Evolutionary conservation across 768 basidiomycete genomes (phyloP), one percentile per base, ranked within the genome.

Genomic region (Lanmaoa rubissima): DNA sequence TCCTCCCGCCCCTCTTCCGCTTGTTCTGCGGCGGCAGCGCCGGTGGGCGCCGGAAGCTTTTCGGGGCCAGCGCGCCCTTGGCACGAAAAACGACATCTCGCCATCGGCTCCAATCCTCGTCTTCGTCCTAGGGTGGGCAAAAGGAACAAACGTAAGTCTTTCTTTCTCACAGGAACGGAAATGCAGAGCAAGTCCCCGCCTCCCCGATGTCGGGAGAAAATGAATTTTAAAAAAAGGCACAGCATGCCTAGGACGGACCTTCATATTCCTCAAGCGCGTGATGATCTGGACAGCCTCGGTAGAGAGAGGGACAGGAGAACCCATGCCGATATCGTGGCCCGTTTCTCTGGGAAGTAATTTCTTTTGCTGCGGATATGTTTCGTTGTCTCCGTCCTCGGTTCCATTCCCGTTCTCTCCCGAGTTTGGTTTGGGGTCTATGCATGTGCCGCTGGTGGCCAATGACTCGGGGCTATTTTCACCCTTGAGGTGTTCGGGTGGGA

Each of bases 51-150:
- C 50, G 60, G 21, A 61, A 57, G 26, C 64, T 59, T 51, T 72
- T 69, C 1, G 80, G 76, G 0, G 67, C 57, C 16, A 91, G 72
- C 32, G 78, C 75, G 6, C 82, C 86, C 70, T 89, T 92, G 7
- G 85, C 86, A 5, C 85, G 83, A 69, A 92, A 93, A 13, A 93
- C 79, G 34, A 90, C 85, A 65, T 94, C 92, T 19, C 91, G 80
- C 90, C 90, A 92, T 43, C 92, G 83, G 55, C 90, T 83, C 88
- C 88, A 92, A 63, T 94, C 92, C 67, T 95, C 92, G 54, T 84
- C 82, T 73, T 90, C 87, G 65, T 95, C 92, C 87, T 91, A 53
- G 17, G 7, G 53, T 46, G 45, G 41, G 6, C 5, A 7, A 6
- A 40, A 31, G 21, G n/a, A 55, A 51, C 19, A 26, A 45, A 56